These are phyloP conservation scores for Glaciozyma martinii DNA, from an alignment of 768 basidiomycete genomes.

Conservation along the genomic window DNA sequence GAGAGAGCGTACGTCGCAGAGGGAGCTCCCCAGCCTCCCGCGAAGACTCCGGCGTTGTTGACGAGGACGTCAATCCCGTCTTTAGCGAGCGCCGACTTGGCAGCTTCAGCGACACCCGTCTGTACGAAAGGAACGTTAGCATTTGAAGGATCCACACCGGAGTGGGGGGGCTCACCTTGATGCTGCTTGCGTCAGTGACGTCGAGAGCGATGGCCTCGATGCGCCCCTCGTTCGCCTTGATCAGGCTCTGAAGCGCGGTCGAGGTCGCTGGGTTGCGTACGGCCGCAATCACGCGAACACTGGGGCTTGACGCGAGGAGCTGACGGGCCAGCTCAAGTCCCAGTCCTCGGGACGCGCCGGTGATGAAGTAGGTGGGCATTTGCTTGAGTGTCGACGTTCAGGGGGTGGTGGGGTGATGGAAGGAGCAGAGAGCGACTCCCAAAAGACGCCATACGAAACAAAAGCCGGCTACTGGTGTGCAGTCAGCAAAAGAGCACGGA, in stretches of 20 bases:
- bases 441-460: too few relatives aligned
- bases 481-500: too few relatives aligned
- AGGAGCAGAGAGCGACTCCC: neutral
- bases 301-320: slow-evolving; percentile 31
- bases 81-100: slow-evolving; percentile 10
- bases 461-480: too few relatives aligned
- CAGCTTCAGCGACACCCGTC: slow-evolving; percentile 24
- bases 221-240: slow-evolving; percentile 31
- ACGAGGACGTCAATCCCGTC: slow-evolving; percentile 16
- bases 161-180: slow-evolving; percentile 36
- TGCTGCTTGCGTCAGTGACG: slow-evolving; percentile 36
- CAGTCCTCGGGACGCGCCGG: slow-evolving; percentile 36
- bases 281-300: slow-evolving; percentile 35
- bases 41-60: slow-evolving; percentile 26
- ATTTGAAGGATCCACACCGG: neutral
- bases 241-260: slow-evolving; percentile 21
- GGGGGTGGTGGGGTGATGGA: neutral
- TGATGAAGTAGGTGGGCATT: slow-evolving; percentile 22
- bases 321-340: slow-evolving; percentile 35
- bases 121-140: neutral
- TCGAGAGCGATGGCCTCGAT: slow-evolving; percentile 43
- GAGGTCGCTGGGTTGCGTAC: slow-evolving; percentile 36
- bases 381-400: too few relatives aligned
- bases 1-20: neutral
- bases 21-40: neutral